Evolutionary conservation across 2,329 filamentous ascomycete species (phyloP).

Genomic region (Paracamarosporium sp.): DNA sequence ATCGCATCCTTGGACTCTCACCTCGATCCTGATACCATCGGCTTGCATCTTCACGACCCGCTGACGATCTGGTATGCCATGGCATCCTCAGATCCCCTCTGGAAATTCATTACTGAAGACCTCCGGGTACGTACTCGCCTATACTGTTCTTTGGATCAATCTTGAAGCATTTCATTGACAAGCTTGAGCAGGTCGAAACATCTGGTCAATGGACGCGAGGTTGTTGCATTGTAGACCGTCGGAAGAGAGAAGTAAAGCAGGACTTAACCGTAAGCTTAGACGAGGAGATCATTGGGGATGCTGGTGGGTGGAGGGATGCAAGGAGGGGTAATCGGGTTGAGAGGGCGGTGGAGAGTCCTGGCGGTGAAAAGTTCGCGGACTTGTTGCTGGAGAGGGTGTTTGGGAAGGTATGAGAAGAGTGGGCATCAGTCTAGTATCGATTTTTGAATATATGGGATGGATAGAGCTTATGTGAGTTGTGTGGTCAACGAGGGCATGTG

Average conservation of each 20-base stretch:
- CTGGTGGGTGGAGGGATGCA: conserved; percentile 75
- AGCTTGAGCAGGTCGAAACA: conserved; percentile 69
- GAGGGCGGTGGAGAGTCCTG: conserved; percentile 74
- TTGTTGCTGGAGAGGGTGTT: conserved; percentile 72
- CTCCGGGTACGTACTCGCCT: conserved; percentile 59
- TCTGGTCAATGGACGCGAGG: conserved; percentile 93
- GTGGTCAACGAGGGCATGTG: no score
- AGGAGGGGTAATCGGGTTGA: conserved; percentile 80
- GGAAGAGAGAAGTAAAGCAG: conserved; percentile 62
- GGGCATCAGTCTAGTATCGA: neutral
- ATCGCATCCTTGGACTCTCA: conserved; percentile 49
- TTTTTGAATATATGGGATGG: neutral
- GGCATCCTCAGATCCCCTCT: conserved; percentile 23
- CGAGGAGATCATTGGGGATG: conserved; percentile 69
- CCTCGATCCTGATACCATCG: conserved; percentile 43
- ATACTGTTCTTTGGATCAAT: neutral
- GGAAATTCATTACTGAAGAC: conserved; percentile 65
- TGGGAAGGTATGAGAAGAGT: conserved; percentile 37
- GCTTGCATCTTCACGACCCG: conserved; percentile 56
- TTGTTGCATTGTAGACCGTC: conserved; percentile 83
- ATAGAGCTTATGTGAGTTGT: neutral
- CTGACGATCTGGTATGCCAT: conserved; percentile 48
- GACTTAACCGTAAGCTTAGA: conserved; percentile 33
- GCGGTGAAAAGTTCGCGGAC: conserved; percentile 69
- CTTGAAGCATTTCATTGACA: neutral